Conservation (phyloP, 345 rosid species). For the Theobroma cacao region DNA sequence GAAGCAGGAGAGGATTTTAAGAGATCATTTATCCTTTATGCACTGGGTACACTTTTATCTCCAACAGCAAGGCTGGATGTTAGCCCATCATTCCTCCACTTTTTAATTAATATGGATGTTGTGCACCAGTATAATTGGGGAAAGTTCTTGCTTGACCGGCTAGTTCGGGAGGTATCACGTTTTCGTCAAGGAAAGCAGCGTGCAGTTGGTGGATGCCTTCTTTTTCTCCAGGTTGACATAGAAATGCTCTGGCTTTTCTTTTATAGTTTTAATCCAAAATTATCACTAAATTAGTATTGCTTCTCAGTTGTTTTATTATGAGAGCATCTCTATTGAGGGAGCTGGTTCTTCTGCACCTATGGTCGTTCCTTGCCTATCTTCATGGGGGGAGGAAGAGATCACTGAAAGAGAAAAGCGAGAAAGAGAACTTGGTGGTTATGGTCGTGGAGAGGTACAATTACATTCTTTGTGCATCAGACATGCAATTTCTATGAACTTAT, state of each 20-base stretch:
- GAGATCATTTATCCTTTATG: constrained; percentile 45
- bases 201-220: constrained; percentile 51
- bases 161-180: constrained; percentile 45
- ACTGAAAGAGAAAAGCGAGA: constrained; percentile 46
- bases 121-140: constrained; percentile 51
- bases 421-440: constrained; percentile 49
- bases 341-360: constrained; percentile 19
- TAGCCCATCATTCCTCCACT: constrained; percentile 50
- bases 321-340: constrained; percentile 37
- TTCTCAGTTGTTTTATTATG: constrained; percentile 42
- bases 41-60: constrained; percentile 44
- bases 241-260: background rate
- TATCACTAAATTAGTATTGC: constrained; percentile 11
- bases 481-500: constrained; percentile 3
- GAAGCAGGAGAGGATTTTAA: constrained; percentile 50
- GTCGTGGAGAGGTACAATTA: constrained; percentile 40
- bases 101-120: constrained; percentile 40
- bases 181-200: constrained; percentile 47
- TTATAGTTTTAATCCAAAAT: background rate
- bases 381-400: constrained; percentile 52
- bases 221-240: constrained; percentile 42
- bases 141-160: constrained; percentile 44
- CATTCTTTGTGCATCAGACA: background rate
- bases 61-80: constrained; percentile 54
- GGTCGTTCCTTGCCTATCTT: constrained; percentile 31